Conservation (phyloP, 129 eudicot genomes). For the Flaveria brownii region DNA sequence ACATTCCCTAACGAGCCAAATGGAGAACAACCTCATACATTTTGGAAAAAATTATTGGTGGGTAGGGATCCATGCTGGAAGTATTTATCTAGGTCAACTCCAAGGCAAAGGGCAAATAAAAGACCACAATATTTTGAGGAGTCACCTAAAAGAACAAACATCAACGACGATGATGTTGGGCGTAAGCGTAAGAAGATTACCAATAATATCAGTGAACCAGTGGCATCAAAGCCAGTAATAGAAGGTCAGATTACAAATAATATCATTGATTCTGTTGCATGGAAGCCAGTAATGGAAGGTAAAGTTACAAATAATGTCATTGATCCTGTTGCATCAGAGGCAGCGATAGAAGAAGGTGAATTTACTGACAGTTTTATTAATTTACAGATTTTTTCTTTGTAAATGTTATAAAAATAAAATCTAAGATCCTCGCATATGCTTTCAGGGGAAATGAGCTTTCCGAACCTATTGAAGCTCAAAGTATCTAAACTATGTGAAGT, state of each 20-base stretch:
- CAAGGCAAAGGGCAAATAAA: slow-evolving; percentile 71
- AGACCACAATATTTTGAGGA: slow-evolving; percentile 48
- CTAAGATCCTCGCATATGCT: slow-evolving; percentile 22
- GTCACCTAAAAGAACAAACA: slow-evolving; percentile 35
- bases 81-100: slow-evolving; percentile 42
- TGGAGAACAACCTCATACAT: slow-evolving; percentile 54
- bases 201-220: slow-evolving; percentile 30
- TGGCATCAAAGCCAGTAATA: slow-evolving; percentile 23
- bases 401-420: slow-evolving; percentile 14
- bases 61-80: slow-evolving; percentile 71
- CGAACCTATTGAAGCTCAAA: slow-evolving; percentile 39
- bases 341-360: slow-evolving; percentile 36
- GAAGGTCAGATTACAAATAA: slow-evolving; percentile 37
- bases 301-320: slow-evolving; percentile 20
- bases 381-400: not conserved
- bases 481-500: slow-evolving; percentile 53
- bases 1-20: slow-evolving; percentile 54
- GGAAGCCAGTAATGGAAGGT: slow-evolving; percentile 34
- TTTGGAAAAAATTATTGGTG: slow-evolving; percentile 73
- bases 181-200: slow-evolving; percentile 58
- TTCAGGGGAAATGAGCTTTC: slow-evolving; percentile 46
- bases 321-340: slow-evolving; percentile 34
- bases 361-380: not conserved
- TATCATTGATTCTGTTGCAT: slow-evolving; percentile 32
- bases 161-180: slow-evolving; percentile 45